phyloP scores from a whole-genome alignment of 2,329 filamentous ascomycete species.

The Xylariaceae sp. region DNA sequence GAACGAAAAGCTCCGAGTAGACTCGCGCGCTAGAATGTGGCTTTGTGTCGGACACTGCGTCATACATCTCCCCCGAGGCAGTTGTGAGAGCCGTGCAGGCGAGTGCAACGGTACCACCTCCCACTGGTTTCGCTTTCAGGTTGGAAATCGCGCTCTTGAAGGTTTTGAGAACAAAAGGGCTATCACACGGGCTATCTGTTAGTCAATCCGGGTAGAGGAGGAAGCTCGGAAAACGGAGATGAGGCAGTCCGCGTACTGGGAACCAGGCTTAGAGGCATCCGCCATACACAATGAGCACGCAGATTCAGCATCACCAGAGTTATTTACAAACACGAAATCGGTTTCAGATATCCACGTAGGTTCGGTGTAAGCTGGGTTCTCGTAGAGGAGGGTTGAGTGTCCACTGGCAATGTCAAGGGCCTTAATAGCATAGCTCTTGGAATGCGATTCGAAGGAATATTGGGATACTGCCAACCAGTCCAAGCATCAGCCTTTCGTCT shows the following conservation, averaged over 20 bases:
- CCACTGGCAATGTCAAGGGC: constrained; percentile 66
- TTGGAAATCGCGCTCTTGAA: constrained; percentile 55
- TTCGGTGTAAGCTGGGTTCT: constrained; percentile 62
- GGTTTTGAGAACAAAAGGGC: constrained; percentile 40
- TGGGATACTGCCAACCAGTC: constrained; percentile 49
- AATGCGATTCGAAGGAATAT: constrained; percentile 76
- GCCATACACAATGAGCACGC: constrained; percentile 42
- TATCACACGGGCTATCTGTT: constrained; percentile 14
- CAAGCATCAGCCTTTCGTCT: constrained; percentile 25
- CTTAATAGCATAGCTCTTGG: constrained; percentile 63
- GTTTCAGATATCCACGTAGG: constrained; percentile 72
- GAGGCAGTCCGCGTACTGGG: constrained; percentile 31
- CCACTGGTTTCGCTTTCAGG: constrained; percentile 51
- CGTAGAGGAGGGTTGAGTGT: constrained; percentile 60
- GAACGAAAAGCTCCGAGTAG: constrained; percentile 71
- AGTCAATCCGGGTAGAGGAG: not conserved
- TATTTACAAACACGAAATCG: constrained; percentile 54
- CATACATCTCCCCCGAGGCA: constrained; percentile 65
- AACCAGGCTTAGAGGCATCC: constrained; percentile 29
- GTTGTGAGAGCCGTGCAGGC: constrained; percentile 61
- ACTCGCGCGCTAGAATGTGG: constrained; percentile 61
- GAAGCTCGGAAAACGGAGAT: not conserved
- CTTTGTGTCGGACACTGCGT: constrained; percentile 56
- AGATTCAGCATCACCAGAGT: constrained; percentile 41
- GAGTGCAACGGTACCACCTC: constrained; percentile 47